Percentiles rank a stretch among this genome's conserved stretches.
phyloP scores from a whole-genome alignment of 2,329 filamentous ascomycete genomes.

The Ploettnerulaceae sp. region DNA sequence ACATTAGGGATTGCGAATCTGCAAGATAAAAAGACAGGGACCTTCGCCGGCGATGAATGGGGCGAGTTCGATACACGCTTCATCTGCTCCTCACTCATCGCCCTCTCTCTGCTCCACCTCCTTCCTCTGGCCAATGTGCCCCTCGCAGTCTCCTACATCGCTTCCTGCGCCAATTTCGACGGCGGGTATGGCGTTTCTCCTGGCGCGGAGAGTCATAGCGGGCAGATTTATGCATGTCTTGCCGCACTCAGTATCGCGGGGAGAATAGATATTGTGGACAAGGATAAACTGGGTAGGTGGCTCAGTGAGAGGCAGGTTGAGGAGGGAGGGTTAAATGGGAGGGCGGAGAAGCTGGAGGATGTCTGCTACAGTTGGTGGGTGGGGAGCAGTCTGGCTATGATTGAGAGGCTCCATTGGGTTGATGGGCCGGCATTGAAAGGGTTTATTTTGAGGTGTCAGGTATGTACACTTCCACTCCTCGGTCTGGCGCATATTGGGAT shows the following conservation, averaged over 20 bases:
- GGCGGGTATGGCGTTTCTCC: conserved; percentile 88
- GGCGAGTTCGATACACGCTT: conserved; percentile 95
- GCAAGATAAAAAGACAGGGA: conserved; percentile 76
- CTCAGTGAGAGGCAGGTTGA: conserved; percentile 87
- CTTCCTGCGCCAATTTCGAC: conserved; percentile 85
- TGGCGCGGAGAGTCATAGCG: conserved; percentile 89
- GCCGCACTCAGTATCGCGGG: conserved; percentile 80
- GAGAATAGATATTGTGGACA: conserved; percentile 75
- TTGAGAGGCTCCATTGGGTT: conserved; percentile 87
- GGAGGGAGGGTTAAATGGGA: conserved; percentile 84
- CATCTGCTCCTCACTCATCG: conserved; percentile 84
- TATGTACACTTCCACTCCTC: conserved; percentile 27
- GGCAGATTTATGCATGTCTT: conserved; percentile 93
- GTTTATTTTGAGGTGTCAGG: conserved; percentile 85
- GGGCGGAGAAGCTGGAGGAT: conserved; percentile 92
- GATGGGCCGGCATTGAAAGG: conserved; percentile 70
- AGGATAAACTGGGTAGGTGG: conserved; percentile 81
- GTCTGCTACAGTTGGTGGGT: conserved; percentile 99
- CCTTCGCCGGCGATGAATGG: conserved; percentile 93
- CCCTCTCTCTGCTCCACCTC: conserved; percentile 75
- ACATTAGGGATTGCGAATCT: conserved; percentile 71
- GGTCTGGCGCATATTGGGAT: conserved; percentile 55
- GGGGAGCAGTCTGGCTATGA: conserved; percentile 83
- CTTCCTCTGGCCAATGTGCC: conserved; percentile 70
- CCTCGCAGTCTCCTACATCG: conserved; percentile 74